A percentile compares a stretch with the other conserved stretches of the same genome.
phyloP scores from a whole-genome alignment of 1,284 basidiomycete species.

The Cutaneotrichosporon dermatis region DNA sequence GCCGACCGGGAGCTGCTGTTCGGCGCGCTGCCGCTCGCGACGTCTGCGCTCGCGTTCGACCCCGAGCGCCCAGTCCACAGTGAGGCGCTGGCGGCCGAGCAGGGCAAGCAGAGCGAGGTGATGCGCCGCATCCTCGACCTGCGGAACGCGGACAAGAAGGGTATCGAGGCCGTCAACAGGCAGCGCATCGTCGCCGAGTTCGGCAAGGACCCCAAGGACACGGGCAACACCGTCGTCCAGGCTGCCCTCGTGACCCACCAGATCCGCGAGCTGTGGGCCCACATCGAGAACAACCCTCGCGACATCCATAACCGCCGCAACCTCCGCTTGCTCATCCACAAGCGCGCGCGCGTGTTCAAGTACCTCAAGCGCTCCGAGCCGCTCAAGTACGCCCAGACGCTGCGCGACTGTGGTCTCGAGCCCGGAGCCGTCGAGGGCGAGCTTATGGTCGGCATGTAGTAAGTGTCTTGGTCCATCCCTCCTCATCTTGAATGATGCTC shows the following conservation, averaged over 20 bases:
- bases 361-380: slow-evolving; percentile 69
- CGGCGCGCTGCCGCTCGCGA: slow-evolving; percentile 39
- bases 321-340: slow-evolving; percentile 70
- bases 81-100: slow-evolving; percentile 35
- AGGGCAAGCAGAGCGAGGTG: slow-evolving; percentile 59
- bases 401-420: slow-evolving; percentile 73
- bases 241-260: slow-evolving; percentile 80
- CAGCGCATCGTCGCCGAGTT: slow-evolving; percentile 74
- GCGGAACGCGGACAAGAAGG: slow-evolving; percentile 76
- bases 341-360: slow-evolving; percentile 75
- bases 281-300: slow-evolving; percentile 64
- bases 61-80: slow-evolving; percentile 11
- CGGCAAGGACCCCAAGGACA: slow-evolving; percentile 57
- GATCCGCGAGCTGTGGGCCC: slow-evolving; percentile 76
- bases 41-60: slow-evolving; percentile 28
- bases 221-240: slow-evolving; percentile 82
- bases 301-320: slow-evolving; percentile 74
- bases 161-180: slow-evolving; percentile 80
- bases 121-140: slow-evolving; percentile 74
- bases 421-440: slow-evolving; percentile 82
- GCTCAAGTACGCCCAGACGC: slow-evolving; percentile 66
- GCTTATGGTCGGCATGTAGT: slow-evolving; percentile 55
- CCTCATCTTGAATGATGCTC: slow-evolving; percentile 34
- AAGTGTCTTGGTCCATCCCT: not conserved
- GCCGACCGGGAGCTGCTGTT: slow-evolving; percentile 40